Conservation (phyloP, 495 filamentous ascomycete genomes). For the Sphaerosporella brunnea region DNA sequence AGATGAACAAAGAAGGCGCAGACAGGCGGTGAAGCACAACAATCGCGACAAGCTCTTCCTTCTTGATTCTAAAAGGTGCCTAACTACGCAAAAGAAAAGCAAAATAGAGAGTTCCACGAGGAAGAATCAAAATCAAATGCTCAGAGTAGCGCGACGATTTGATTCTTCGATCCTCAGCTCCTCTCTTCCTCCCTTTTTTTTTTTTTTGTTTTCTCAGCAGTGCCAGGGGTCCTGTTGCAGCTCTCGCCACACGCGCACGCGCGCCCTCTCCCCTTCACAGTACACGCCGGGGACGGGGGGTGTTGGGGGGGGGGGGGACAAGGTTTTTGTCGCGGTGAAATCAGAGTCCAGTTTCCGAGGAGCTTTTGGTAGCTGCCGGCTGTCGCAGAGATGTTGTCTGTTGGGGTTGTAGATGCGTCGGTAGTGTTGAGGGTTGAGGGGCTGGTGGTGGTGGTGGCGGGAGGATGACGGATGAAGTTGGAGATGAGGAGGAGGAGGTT, state of each 20-base stretch:
- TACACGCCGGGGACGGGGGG: no score
- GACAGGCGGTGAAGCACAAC: conserved; percentile 21
- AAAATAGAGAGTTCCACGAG: background rate
- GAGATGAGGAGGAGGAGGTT: no score
- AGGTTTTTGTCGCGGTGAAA: no score
- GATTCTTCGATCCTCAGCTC: background rate
- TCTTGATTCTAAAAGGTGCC: conserved; percentile 2
- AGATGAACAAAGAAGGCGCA: conserved; percentile 15
- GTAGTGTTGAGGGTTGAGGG: no score
- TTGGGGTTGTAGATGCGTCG: no score
- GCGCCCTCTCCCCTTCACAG: background rate
- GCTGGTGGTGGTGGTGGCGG: no score
- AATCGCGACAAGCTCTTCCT: conserved; percentile 12
- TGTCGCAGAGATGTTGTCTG: no score
- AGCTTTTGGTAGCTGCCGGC: no score
- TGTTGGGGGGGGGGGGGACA: no score
- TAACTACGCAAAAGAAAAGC: conserved; percentile 5
- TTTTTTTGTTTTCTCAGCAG: background rate
- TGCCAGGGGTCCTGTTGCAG: background rate
- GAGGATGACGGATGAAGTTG: no score
- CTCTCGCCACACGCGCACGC: background rate
- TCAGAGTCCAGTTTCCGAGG: no score
- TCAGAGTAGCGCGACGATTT: background rate
- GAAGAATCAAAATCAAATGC: conserved; percentile 5
- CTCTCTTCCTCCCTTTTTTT: background rate